A percentile compares a stretch with the other conserved stretches of the same genome.
Evolutionary conservation across 371 early-diverging fungal genomes (phyloP).

Genomic region (Syncephalastrum monosporum): DNA sequence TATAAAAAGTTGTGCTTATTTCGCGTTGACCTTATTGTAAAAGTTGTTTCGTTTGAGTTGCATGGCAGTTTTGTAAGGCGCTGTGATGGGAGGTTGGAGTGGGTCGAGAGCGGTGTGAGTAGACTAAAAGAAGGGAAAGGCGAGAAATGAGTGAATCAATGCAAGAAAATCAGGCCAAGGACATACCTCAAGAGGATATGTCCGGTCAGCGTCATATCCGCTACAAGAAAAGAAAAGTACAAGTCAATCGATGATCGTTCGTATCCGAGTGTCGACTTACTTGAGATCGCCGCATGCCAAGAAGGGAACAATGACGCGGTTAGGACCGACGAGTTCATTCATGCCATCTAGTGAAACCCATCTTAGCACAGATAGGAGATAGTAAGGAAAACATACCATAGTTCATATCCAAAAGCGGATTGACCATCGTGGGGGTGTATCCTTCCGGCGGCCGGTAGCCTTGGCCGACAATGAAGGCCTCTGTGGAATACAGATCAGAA

Average conservation of each 20-base stretch:
- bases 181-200: constrained; percentile 69
- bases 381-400: constrained; percentile 44
- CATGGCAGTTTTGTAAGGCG: constrained; percentile 87
- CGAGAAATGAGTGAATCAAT: not conserved
- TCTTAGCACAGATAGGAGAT: not conserved
- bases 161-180: constrained; percentile 8
- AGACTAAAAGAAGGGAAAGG: constrained; percentile 1
- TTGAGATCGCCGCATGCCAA: constrained; percentile 90
- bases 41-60: constrained; percentile 77
- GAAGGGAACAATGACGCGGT: constrained; percentile 86
- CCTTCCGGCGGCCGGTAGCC: constrained; percentile 81
- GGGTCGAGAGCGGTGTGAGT: constrained; percentile 70
- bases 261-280: constrained; percentile 26
- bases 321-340: constrained; percentile 69
- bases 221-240: constrained; percentile 32
- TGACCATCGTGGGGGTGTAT: constrained; percentile 87
- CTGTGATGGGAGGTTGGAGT: constrained; percentile 84
- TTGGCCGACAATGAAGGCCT: constrained; percentile 93
- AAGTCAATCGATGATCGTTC: constrained; percentile 22
- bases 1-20: constrained; percentile 17
- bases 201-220: constrained; percentile 83
- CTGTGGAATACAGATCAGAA: constrained; percentile 29
- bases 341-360: constrained; percentile 28
- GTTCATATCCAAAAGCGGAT: constrained; percentile 80
- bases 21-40: constrained; percentile 54